Percentiles rank a stretch among this genome's conserved stretches.
These are phyloP conservation scores for Zychaea mexicana DNA, from an alignment of 371 early-diverging fungal species.

Conservation along the genomic window DNA sequence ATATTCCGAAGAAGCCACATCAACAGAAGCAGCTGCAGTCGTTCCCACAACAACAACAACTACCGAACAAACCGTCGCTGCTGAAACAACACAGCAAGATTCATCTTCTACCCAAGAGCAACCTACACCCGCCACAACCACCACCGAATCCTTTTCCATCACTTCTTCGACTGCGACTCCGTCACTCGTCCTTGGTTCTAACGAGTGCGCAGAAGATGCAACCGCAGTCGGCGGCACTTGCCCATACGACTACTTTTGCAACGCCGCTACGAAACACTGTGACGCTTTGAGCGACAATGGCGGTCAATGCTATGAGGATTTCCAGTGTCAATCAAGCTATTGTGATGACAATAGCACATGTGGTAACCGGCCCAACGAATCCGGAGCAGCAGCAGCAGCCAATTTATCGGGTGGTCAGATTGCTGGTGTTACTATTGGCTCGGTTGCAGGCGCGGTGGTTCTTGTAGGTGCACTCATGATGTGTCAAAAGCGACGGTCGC, in stretches of 20 bases:
- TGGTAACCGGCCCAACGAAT: not conserved
- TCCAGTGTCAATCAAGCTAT: slow-evolving; percentile 24
- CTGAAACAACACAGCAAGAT: not conserved
- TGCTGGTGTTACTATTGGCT: slow-evolving; percentile 27
- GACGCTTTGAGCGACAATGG: slow-evolving; percentile 11
- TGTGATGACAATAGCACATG: slow-evolving; percentile 14
- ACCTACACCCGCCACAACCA: not conserved
- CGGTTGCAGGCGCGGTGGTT: slow-evolving; percentile 24
- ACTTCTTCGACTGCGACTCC: slow-evolving; percentile 29
- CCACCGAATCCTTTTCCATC: slow-evolving; percentile 11
- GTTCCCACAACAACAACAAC: not conserved
- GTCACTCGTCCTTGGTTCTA: slow-evolving; percentile 20
- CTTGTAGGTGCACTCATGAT: slow-evolving; percentile 12
- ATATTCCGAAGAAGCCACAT: not conserved
- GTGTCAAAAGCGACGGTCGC: slow-evolving; percentile 15
- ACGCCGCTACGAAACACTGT: slow-evolving; percentile 23
- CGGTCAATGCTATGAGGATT: slow-evolving; percentile 22
- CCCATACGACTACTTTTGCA: slow-evolving; percentile 24
- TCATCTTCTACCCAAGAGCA: not conserved
- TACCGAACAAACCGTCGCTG: not conserved
- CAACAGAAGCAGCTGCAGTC: not conserved
- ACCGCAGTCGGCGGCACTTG: slow-evolving; percentile 21
- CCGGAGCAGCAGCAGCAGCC: not conserved
- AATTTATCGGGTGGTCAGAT: slow-evolving; percentile 20
- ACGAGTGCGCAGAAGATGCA: slow-evolving; percentile 24